Percentiles rank a stretch among this genome's conserved stretches.
phyloP scores from a whole-genome alignment of 257 asterid species.

The Ilex asprella region DNA sequence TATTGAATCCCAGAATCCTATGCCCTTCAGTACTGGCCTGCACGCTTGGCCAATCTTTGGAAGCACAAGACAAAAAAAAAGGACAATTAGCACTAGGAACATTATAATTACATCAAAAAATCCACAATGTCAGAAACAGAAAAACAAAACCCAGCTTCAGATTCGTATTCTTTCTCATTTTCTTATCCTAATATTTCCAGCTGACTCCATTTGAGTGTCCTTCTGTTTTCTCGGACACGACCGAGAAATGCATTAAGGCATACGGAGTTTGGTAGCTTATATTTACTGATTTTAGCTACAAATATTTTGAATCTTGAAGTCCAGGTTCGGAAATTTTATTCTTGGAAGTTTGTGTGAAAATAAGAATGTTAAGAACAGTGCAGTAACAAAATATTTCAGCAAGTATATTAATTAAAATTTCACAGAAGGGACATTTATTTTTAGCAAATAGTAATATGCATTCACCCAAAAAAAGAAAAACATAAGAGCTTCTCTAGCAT shows the following conservation, averaged over 20 bases:
- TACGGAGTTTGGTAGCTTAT: no score
- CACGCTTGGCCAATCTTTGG: constrained; percentile 81
- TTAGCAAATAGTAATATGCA: not conserved
- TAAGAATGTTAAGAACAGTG: no score
- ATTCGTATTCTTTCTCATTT: no score
- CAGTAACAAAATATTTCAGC: no score
- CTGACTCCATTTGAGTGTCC: no score
- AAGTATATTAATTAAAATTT: no score
- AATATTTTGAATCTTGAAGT: not conserved
- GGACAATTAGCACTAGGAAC: not conserved
- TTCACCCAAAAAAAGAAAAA: not conserved
- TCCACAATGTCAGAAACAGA: not conserved
- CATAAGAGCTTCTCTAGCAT: not conserved
- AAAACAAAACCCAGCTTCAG: no score
- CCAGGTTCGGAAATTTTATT: not conserved
- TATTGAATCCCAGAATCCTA: constrained; percentile 80
- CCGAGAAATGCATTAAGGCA: no score
- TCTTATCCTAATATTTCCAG: no score
- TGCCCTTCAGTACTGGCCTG: constrained; percentile 52
- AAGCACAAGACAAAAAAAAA: constrained; percentile 1
- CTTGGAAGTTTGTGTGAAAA: no score
- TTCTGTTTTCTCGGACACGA: no score
- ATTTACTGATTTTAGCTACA: not conserved
- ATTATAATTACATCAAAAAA: not conserved
- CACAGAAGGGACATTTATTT: not conserved